Base-by-base conservation (phyloP, 192 early-diverging fungal genomes). In the Coemansia sp. region DNA sequence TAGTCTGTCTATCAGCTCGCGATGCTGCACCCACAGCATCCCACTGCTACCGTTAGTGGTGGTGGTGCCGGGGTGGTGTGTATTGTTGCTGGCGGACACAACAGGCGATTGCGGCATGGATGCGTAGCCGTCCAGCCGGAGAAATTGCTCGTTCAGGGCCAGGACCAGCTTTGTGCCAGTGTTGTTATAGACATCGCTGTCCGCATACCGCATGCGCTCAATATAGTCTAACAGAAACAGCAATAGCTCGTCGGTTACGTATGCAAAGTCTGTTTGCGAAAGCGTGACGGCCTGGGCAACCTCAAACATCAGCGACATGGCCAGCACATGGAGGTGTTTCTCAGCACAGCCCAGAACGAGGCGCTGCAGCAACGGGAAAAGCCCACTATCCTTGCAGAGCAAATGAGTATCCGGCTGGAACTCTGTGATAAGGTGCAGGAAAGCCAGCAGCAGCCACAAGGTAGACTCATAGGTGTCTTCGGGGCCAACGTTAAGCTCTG, bases 301-400 rank as follows among this genome's bases (percentile, higher is more conserved):
- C 32, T 73, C 71, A 73, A 73, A 73, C 71, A 73, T 73, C 36
- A 73, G 52, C 45, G 71, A 73, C 71, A 73, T 73, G 53, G 55
- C 71, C 47, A 73, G 47, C 10, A 73, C 71, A 22, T 73, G 58
- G 47, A 67, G 36, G 38, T 67, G 50, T 42, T 20, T 36, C 23
- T 73, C 71, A 2, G 54, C 32, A 3, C 43, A 27, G 3, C 54
- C 46, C 13, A 60, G 4, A 22, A 67, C 63, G 41, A 65, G 50
- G 4, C 55, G 42, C 55, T 66, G 62, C 55, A 73, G 46, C 46
- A 73, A 47, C 14, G 71, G 71, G 11, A 73, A 73, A 25, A 73
- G 51, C 1, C 71, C 71, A 18, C 57, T 61, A 34, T 73, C 71
- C 27, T 53, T 73, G 59, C 71, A 73, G 30, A 73, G 50, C 22